These are phyloP conservation scores for Paecilomyces dactylethromorphus DNA, from an alignment of 2,329 filamentous ascomycete species.

Conservation along the genomic window DNA sequence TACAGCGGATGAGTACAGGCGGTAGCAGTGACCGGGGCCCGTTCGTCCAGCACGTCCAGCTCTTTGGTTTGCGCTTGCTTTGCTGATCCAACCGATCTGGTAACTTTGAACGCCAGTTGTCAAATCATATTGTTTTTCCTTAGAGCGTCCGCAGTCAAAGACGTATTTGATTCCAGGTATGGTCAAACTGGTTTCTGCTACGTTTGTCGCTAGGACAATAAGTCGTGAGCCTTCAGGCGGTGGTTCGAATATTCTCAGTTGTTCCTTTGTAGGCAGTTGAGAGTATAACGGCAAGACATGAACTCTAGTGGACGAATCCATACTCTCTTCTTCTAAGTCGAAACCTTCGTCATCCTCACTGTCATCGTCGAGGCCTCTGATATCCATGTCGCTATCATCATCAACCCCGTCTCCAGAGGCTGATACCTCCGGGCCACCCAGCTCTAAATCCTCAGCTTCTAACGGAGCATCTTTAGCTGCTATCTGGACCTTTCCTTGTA, in stretches of 20 bases:
- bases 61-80: slow-evolving; percentile 87
- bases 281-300: slow-evolving; percentile 94
- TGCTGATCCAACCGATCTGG: slow-evolving; percentile 93
- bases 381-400: slow-evolving; percentile 53
- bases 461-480: slow-evolving; percentile 70
- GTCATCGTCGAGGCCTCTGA: slow-evolving; percentile 53
- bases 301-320: slow-evolving; percentile 59
- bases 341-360: slow-evolving; percentile 60
- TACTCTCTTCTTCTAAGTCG: slow-evolving; percentile 57
- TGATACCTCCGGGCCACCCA: slow-evolving; percentile 52
- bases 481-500: slow-evolving; percentile 64
- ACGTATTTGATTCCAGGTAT: slow-evolving; percentile 94
- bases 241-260: slow-evolving; percentile 81
- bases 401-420: slow-evolving; percentile 42
- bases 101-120: slow-evolving; percentile 90
- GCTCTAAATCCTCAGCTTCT: slow-evolving; percentile 81
- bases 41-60: slow-evolving; percentile 92
- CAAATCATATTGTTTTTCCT: slow-evolving; percentile 85
- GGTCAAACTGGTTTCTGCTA: slow-evolving; percentile 93
- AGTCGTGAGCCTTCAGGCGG: slow-evolving; percentile 76
- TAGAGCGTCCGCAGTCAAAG: slow-evolving; percentile 87
- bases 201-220: slow-evolving; percentile 89
- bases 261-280: slow-evolving; percentile 80
- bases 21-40: slow-evolving; percentile 90
- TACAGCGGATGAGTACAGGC: slow-evolving; percentile 88